phyloP scores from a whole-genome alignment of 1,284 basidiomycete species.

The Cystobasidiaceae sp. region DNA sequence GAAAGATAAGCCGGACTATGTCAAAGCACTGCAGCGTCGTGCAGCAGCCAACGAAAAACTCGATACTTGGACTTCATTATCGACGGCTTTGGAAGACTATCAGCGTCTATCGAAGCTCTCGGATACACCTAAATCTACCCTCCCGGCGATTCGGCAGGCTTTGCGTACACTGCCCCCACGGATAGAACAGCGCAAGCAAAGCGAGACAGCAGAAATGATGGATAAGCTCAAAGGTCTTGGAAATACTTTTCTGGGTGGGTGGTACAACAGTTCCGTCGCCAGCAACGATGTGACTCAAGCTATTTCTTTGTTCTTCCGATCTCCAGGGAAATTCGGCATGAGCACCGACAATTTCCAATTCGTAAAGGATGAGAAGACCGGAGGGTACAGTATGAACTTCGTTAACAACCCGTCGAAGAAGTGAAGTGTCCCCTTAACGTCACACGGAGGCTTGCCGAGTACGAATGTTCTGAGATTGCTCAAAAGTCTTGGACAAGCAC shows the following conservation, averaged over 20 bases:
- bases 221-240: constrained; percentile 87
- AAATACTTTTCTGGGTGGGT: constrained; percentile 77
- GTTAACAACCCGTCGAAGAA: constrained; percentile 42
- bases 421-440: too few species aligned
- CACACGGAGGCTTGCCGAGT: too few species aligned
- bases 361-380: constrained; percentile 69
- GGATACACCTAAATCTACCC: constrained; percentile 56
- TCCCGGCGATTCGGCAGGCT: constrained; percentile 52
- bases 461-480: too few species aligned
- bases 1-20: constrained; percentile 71
- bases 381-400: constrained; percentile 88
- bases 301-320: too few species aligned
- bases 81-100: constrained; percentile 84
- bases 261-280: not conserved
- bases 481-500: too few species aligned
- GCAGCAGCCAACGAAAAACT: constrained; percentile 76
- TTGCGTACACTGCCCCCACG: constrained; percentile 60
- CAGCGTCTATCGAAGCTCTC: constrained; percentile 61
- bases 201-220: constrained; percentile 87
- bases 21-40: constrained; percentile 82
- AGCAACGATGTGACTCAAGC: not conserved
- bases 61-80: constrained; percentile 72
- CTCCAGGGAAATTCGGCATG: constrained; percentile 46
- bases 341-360: constrained; percentile 69
- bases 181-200: constrained; percentile 68